These are phyloP conservation scores for Tetrahymena thermophila DNA, from an alignment of 73 alveolate species.

Conservation along the genomic window DNA sequence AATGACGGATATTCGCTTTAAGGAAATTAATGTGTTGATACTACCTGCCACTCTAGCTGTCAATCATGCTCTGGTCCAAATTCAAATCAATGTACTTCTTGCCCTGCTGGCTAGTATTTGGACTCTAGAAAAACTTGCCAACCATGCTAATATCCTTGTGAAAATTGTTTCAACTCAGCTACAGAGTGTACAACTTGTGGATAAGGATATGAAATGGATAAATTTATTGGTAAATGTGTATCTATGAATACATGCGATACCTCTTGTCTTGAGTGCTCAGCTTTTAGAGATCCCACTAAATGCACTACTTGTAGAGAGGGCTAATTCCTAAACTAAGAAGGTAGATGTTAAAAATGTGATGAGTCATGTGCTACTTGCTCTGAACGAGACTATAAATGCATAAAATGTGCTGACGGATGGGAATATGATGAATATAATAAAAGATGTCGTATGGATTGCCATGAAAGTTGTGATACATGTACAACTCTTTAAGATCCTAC, in stretches of 20 bases:
- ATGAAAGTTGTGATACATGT: not conserved
- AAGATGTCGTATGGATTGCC: not conserved
- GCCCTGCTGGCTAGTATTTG: not conserved
- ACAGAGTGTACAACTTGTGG: not conserved
- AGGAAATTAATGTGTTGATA: not conserved
- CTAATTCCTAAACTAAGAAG: not conserved
- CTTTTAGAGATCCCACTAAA: not conserved
- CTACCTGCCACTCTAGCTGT: not conserved
- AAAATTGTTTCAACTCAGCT: not conserved
- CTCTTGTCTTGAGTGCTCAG: not conserved
- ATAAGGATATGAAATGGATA: not conserved
- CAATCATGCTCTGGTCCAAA: not conserved
- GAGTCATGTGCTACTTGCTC: not conserved
- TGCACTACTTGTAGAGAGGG: not conserved
- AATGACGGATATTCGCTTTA: not conserved
- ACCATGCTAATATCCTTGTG: not conserved
- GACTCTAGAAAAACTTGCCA: not conserved
- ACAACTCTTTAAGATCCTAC: not conserved
- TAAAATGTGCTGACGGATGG: not conserved
- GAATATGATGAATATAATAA: not conserved
- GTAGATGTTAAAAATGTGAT: not conserved
- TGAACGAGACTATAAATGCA: not conserved
- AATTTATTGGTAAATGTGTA: not conserved
- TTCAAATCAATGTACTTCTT: not conserved
- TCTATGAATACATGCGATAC: not conserved